Evolutionary conservation across 495 filamentous ascomycete genomes (phyloP), one percentile per base, ranked within the genome.

Genomic region (Hypoxylon subgilvum): DNA sequence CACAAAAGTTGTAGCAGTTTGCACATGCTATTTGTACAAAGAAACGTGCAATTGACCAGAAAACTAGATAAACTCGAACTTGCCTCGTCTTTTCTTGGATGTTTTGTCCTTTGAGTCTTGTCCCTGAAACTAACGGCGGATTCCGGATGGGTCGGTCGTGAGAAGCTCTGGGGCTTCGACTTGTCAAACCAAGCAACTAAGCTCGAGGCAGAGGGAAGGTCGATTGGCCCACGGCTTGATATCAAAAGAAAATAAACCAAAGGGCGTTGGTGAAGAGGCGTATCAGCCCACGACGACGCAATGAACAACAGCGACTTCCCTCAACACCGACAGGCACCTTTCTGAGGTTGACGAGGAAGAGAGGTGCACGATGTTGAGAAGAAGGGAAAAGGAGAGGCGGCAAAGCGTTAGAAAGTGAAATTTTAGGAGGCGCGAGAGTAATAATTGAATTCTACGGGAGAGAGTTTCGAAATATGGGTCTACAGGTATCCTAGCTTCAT

Each of bases 381-480:
- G 42, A 44, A 53, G 49, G 45, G 35, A 32, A 27, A 34, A 42
- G 47, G 48, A 50, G 35, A 38, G 19, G 12, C n/a, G 31, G 34
- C 22, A 50, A 36, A n/a, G 13, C 9, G 12, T 30, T 46, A 49
- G 61, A 55, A 55, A 41, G 45, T 42, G 30, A 59, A 64, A 59
- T 51, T n/a, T 64, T 64, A 52, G 51, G 39, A 56, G 22, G 53
- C 53, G 58, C 46, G 45, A 45, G 22, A 54, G 41, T 47, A 39
- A n/a, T n/a, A n/a, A n/a, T 27, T 27, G 46, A 52, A 38, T 56
- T 40, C 27, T 14, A 52, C 32, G 23, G 52, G 30, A 39, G 4
- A 52, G 38, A 51, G 52, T 52, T 48, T 47, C 41, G 27, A 63
- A 52, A 52, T 27, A 52, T 57, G 59, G 59, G 44, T 36, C 59